Conservation (phyloP, 371 early-diverging fungal genomes). For the Phascolomyces articulosus region DNA sequence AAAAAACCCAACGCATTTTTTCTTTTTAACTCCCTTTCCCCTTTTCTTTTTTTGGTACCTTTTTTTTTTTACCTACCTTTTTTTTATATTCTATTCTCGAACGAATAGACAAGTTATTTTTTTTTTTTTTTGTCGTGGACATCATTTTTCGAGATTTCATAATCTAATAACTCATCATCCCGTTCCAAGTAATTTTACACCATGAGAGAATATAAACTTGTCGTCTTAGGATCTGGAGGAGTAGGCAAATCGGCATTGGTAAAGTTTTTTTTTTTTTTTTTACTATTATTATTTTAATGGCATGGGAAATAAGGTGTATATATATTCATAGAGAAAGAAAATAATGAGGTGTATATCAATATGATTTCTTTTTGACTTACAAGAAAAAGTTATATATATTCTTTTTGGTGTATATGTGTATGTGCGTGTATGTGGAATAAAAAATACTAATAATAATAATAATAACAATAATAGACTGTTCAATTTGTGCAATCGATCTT, state of each 20-base stretch:
- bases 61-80: background rate
- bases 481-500: conserved; percentile 21
- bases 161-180: background rate
- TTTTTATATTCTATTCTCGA: background rate
- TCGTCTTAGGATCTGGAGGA: conserved; percentile 15
- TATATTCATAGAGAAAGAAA: no score
- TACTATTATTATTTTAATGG: background rate
- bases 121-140: no score
- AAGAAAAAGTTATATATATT: no score
- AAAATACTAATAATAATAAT: no score
- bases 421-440: no score
- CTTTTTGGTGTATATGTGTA: no score
- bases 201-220: conserved; percentile 14
- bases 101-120: background rate
- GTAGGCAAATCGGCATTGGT: conserved; percentile 17
- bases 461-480: conserved; percentile 15
- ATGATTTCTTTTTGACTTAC: no score
- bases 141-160: conserved; percentile 1
- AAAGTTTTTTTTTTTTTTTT: background rate
- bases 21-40: no score
- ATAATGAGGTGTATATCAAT: no score
- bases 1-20: no score
- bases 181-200: background rate
- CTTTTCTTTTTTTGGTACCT: no score
- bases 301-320: no score